Evolutionary conservation across 768 basidiomycete species (phyloP), one percentile per base, ranked within the genome.

Genomic region (Chalciporus piperatus): DNA sequence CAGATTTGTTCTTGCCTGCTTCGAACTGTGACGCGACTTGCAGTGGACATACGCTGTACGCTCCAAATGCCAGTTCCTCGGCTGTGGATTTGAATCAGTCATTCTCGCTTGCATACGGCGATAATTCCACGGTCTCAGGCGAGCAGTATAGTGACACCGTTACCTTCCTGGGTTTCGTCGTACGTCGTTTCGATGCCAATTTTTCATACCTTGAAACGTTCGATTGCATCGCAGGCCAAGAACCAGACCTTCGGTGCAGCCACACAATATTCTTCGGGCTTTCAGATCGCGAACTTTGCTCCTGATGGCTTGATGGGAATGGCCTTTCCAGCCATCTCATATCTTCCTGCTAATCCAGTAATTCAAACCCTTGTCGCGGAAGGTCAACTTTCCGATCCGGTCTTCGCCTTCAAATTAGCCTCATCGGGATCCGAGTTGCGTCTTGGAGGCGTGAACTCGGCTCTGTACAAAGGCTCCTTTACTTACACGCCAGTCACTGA

Each of bases 341-440:
- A 39, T 3, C 76, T 69, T 54, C 50, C 51, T 17, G 61, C 66
- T 4, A 61, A 59, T 42, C 71, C 78, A 0, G 61, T 78, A 20
- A 68, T 78, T 52, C 72, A 79, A 44, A 75, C 73, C 7, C 71
- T 82, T 17, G 52, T 78, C 19, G 52, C 62, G 12, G 70, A 79
- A 47, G 67, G 63, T 14, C 51, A 61, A 39, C 61, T 72, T 2
- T 53, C 71, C 7, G 59, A 68, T 19, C 55, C 69, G 25, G 54
- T 66, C 44, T 73, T 75, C 46, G 69, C 71, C 20, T 69, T 78
- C 59, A 72, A 74, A 45, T 59, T 79, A 27, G 66, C 71, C n/a
- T 54, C 62, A 1, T 54, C 60, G 6, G 63, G 59, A n/a, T 59
- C 64, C 38, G 69, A 75, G 56, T 67, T 79, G 48, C 64, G 56